Evolutionary conservation across 306 rosid species (phyloP), one percentile per base, ranked within the genome.

Genomic region (Vigna hirtella): DNA sequence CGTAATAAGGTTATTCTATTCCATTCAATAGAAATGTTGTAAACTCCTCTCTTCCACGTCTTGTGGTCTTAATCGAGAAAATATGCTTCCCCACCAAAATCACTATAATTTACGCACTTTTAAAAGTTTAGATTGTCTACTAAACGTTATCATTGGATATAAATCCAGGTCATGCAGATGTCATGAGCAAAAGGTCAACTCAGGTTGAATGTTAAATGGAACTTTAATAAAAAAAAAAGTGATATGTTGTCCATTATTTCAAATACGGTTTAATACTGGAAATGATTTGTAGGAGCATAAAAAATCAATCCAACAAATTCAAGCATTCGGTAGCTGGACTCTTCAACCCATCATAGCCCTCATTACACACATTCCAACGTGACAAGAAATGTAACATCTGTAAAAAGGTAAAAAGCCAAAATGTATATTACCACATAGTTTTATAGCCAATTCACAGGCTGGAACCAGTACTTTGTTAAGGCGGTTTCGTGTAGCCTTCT

Each of bases 391-490:
- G 55, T 40, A 70, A 24, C 24, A 67, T 57, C 68, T 48, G 36
- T 28, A 7, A 62, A 64, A 32, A 36, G 45, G 17, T 24, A 11
- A 63, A 65, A 63, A 70, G 50, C 53, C 43, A 79, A 45, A 62
- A 20, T 66, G 73, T 67, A 70, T 51, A 80, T 76, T 89, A 91
- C 97, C 98, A 72, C 97, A 94, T 18, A 83, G 86, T 78, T 88
- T 81, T 64, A 91, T 90, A 43, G 97, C 96, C 73, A 76, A 20
- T 85, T 94, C 98, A 80, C 98, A 94, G 43, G 89, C 87, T 59
- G 93, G 94, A 84, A 91, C 85, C 83, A 91, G 66, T 65, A 77
- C 30, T 70, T 18, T 56, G 79, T 85, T 82, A 61, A 94, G 90
- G 42, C 79, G 90, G 22, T 76, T 59, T 83, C 84, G 82, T 20